phyloP scores from a whole-genome alignment of 345 rosid genomes.

The Anastatica hierochuntica region DNA sequence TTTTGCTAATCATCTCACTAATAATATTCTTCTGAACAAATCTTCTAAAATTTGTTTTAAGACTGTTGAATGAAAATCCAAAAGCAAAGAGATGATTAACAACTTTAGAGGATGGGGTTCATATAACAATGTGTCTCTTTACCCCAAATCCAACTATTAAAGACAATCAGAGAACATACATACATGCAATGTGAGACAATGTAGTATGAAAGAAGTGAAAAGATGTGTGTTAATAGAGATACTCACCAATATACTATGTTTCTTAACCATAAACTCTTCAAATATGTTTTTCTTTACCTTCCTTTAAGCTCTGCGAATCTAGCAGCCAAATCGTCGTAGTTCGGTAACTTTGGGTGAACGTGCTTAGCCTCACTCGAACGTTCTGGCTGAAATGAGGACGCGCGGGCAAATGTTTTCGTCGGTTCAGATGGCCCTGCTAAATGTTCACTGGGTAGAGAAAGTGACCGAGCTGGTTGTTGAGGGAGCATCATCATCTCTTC shows the following conservation, averaged over 20 bases:
- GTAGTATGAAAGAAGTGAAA: background rate
- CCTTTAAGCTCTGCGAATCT: conserved; percentile 78
- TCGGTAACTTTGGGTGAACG: conserved; percentile 93
- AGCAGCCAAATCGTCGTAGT: conserved; percentile 90
- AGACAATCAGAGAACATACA: background rate
- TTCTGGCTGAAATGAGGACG: conserved; percentile 72
- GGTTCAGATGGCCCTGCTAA: conserved; percentile 31
- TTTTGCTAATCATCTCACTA: no score
- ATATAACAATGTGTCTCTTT: conserved; percentile 15
- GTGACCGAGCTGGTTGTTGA: conserved; percentile 46
- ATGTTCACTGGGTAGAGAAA: conserved; percentile 61
- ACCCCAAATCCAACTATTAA: conserved; percentile 1
- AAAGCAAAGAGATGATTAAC: conserved; percentile 5
- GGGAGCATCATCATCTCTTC: conserved; percentile 29
- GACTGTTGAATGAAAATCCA: no score
- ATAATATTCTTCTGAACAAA: background rate
- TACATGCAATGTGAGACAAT: background rate
- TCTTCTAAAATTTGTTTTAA: background rate
- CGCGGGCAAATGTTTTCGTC: conserved; percentile 45
- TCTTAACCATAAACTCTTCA: conserved; percentile 1
- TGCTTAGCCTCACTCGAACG: conserved; percentile 53
- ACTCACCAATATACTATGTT: conserved; percentile 1
- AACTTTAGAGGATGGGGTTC: no score
- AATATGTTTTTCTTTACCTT: conserved; percentile 35
- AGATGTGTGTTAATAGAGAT: background rate